phyloP scores from a whole-genome alignment of 139 green algal genomes.

The Nannochloris sp. region DNA sequence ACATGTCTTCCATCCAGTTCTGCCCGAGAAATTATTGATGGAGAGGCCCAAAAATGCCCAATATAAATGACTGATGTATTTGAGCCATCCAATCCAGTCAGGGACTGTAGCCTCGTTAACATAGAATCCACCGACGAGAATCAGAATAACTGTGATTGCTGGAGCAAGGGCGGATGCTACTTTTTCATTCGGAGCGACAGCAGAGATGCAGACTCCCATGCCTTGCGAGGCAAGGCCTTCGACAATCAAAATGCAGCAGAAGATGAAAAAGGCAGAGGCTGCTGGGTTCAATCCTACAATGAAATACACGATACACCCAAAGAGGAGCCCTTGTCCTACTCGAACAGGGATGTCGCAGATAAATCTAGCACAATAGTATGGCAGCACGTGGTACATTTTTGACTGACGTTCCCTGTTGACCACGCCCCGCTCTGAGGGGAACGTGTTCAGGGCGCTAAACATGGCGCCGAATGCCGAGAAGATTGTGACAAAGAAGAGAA shows the following conservation, averaged over 20 bases:
- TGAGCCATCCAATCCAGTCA: constrained; percentile 16
- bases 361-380: constrained; percentile 47
- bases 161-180: constrained; percentile 42
- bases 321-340: constrained; percentile 13
- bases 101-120: constrained; percentile 3
- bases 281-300: constrained; percentile 30
- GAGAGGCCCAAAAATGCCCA: constrained; percentile 28
- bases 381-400: constrained; percentile 36
- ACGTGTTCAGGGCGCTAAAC: constrained; percentile 29
- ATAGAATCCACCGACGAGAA: constrained; percentile 35
- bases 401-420: constrained; percentile 17
- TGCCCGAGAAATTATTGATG: constrained; percentile 41
- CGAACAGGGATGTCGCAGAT: constrained; percentile 29
- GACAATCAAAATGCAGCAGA: constrained; percentile 27
- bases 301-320: constrained; percentile 24
- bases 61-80: constrained; percentile 36
- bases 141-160: constrained; percentile 38
- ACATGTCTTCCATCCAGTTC: constrained; percentile 1
- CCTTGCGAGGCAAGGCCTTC: constrained; percentile 24
- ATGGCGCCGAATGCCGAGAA: constrained; percentile 15
- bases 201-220: constrained; percentile 17
- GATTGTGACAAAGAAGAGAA: constrained; percentile 40
- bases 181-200: constrained; percentile 12
- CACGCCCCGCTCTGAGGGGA: constrained; percentile 16
- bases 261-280: constrained; percentile 41